Evolutionary conservation across 78 protist species (phyloP).

Genomic region (Emiliania huxleyi): DNA sequence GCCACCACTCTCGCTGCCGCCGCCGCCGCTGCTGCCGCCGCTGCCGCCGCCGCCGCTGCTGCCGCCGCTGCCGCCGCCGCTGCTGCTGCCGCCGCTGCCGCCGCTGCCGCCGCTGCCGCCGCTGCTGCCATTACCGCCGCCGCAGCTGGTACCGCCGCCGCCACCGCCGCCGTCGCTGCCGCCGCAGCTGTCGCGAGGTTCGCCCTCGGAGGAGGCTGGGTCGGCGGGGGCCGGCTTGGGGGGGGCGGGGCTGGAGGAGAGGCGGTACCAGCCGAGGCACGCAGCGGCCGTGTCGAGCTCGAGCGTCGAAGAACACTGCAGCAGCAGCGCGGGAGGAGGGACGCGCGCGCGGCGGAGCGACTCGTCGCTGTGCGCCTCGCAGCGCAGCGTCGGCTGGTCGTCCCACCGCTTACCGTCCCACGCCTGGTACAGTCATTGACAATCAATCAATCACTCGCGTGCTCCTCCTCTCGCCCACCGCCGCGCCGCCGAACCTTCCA

Average conservation of each 20-base stretch:
- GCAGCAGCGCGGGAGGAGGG: not conserved
- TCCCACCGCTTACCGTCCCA: not conserved
- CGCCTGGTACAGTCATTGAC: too few relatives aligned
- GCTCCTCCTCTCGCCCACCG: too few relatives aligned
- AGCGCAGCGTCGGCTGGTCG: not conserved
- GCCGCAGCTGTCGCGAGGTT: too few relatives aligned
- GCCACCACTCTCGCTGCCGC: not conserved
- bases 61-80: not conserved
- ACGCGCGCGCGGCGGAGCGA: not conserved
- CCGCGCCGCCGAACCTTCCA: too few relatives aligned
- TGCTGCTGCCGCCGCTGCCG: not conserved
- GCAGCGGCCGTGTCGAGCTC: not conserved
- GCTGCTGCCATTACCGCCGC: too few relatives aligned
- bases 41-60: not conserved
- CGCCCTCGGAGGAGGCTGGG: too few relatives aligned
- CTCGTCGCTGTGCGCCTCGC: not conserved
- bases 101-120: too few relatives aligned
- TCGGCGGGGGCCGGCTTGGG: too few relatives aligned
- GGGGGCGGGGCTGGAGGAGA: too few relatives aligned
- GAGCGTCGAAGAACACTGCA: not conserved
- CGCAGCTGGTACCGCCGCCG: too few relatives aligned
- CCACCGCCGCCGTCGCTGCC: too few relatives aligned
- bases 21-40: not conserved
- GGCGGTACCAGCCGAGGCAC: not conserved
- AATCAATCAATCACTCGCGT: too few relatives aligned